phyloP scores from a whole-genome alignment of 2,329 filamentous ascomycete species.

The Chaetothyriales sp. region DNA sequence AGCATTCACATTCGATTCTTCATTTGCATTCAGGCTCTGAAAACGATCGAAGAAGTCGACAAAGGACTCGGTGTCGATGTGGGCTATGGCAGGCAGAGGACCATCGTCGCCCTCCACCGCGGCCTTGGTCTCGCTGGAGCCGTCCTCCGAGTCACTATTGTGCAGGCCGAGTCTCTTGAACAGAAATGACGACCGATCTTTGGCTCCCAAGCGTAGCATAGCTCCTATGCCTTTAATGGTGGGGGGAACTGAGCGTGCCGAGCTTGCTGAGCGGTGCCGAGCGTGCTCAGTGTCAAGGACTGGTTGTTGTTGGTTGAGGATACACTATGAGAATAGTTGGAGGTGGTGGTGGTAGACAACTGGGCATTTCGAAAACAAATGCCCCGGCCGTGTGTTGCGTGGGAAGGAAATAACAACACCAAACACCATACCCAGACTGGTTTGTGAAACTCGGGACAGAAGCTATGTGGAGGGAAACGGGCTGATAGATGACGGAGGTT shows the following conservation, averaged over 20 bases:
- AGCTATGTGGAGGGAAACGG: neutral
- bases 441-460: neutral
- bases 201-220: constrained; percentile 10
- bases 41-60: constrained; percentile 12
- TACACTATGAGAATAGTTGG: neutral
- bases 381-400: neutral
- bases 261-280: neutral
- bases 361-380: neutral
- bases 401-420: neutral
- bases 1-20: neutral
- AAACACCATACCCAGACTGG: neutral
- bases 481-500: neutral
- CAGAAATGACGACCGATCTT: constrained; percentile 12
- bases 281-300: neutral
- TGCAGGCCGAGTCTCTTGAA: constrained; percentile 7
- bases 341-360: neutral
- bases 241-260: too few species aligned
- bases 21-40: neutral
- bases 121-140: constrained; percentile 3
- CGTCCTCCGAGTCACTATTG: constrained; percentile 2
- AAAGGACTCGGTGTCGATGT: constrained; percentile 12
- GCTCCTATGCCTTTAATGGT: constrained; percentile 7
- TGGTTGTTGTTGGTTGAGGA: neutral
- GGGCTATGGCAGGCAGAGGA: constrained; percentile 9
- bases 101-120: neutral